Evolutionary conservation across 768 basidiomycete genomes (phyloP), one percentile per base, ranked within the genome.

Genomic region (Boletus sp.): DNA sequence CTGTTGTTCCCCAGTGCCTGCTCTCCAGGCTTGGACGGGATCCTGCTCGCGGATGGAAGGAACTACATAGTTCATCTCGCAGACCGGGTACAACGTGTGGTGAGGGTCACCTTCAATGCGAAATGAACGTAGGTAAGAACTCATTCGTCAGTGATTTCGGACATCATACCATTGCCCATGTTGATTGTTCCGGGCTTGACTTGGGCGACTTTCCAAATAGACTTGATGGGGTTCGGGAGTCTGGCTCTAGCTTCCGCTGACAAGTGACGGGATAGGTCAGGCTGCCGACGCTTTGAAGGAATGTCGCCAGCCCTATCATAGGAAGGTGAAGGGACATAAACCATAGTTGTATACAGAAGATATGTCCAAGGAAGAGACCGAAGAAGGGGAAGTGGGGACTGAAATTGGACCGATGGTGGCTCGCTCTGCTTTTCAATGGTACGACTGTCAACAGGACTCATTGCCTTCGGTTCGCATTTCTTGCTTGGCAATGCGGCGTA

Each of bases 151-250:
- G 7, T 12, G 7, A 50, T 32, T 37, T 15, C 30, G 35, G 42
- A 7, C 18, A 10, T 10, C 59, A 35, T 55, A 73, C 73, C 73
- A 41, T 75, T 75, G 15, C 74, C 73, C 64, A 75, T 72, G 58
- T 73, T 75, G 55, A 75, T 74, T 35, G 74, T 71, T 11, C 70
- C 70, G 8, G 70, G 58, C 50, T 67, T 73, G 37, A 71, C 71
- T 47, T 71, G 67, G n/a, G 74, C 68, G 14, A 53, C 68, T 49
- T 71, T 73, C 71, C 74, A 74, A 14, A 75, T 74, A 28, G 74
- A 45, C 54, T 75, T 75, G 59, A 75, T 75, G 8, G 73, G 70
- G 45, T 75, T 75, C 2, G 73, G 71, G 5, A 70, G 69, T 36
- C 75, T 62, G 1, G 66, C 64, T 30, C 66, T 64, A 24, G 75